A percentile compares a stretch with the other conserved stretches of the same genome.
phyloP scores from a whole-genome alignment of 495 filamentous ascomycete genomes.

The Penicillium verhagenii region DNA sequence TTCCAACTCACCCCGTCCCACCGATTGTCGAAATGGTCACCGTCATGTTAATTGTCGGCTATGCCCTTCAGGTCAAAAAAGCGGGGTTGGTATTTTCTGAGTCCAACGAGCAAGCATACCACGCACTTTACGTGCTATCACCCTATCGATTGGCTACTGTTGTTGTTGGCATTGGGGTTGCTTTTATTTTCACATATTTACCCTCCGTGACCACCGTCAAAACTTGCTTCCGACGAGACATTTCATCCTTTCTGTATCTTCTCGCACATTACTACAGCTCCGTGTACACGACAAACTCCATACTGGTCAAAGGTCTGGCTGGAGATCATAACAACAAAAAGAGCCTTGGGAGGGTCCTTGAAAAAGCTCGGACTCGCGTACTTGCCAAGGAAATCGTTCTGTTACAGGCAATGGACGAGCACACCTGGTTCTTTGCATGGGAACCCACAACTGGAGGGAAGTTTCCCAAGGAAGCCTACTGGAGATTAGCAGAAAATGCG shows the following conservation, averaged over 20 bases:
- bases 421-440: constrained; percentile 32
- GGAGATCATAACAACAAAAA: constrained; percentile 30
- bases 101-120: constrained; percentile 65
- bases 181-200: constrained; percentile 77
- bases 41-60: constrained; percentile 65
- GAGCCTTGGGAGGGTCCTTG: constrained; percentile 14
- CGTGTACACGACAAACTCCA: constrained; percentile 61
- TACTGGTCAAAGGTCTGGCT: constrained; percentile 58
- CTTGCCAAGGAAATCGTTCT: constrained; percentile 37
- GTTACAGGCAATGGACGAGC: constrained; percentile 27
- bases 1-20: constrained; percentile 56
- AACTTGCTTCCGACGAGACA: constrained; percentile 59
- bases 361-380: constrained; percentile 23
- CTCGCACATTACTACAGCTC: constrained; percentile 70
- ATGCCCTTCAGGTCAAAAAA: constrained; percentile 68
- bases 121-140: constrained; percentile 63
- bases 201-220: constrained; percentile 70
- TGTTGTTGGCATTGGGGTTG: constrained; percentile 63
- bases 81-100: constrained; percentile 54
- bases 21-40: constrained; percentile 68
- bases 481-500: constrained; percentile 30
- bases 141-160: constrained; percentile 70
- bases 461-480: constrained; percentile 32
- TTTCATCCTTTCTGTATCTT: constrained; percentile 65
- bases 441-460: constrained; percentile 37